These are phyloP conservation scores for Suillus brevipes DNA, from an alignment of 768 basidiomycete genomes.

Conservation along the genomic window DNA sequence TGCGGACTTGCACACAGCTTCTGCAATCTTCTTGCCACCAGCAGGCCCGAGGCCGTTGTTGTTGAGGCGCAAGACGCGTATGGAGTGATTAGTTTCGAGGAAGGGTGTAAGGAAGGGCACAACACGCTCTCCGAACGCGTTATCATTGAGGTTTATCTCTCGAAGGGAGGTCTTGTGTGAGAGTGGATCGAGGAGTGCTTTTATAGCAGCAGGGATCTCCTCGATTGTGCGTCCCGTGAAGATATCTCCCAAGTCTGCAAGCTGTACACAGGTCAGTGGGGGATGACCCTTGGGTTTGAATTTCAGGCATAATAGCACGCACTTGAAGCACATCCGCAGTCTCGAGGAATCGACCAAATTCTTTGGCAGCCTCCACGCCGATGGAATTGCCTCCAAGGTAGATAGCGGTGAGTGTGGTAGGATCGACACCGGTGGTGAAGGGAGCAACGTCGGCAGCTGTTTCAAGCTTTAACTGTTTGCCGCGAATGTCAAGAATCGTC, in stretches of 20 bases:
- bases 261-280: slow-evolving; percentile 43
- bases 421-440: slow-evolving; percentile 64
- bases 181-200: slow-evolving; percentile 86
- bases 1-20: slow-evolving; percentile 79
- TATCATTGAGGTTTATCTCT: slow-evolving; percentile 91
- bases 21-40: slow-evolving; percentile 83
- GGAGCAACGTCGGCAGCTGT: slow-evolving; percentile 74
- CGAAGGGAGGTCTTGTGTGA: slow-evolving; percentile 76
- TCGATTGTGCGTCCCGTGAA: slow-evolving; percentile 95
- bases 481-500: slow-evolving; percentile 31
- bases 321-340: slow-evolving; percentile 73
- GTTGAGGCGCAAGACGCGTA: slow-evolving; percentile 86
- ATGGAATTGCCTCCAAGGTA: slow-evolving; percentile 94
- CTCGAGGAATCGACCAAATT: slow-evolving; percentile 76
- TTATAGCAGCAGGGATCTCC: slow-evolving; percentile 90
- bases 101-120: slow-evolving; percentile 93
- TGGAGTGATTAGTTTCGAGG: slow-evolving; percentile 76
- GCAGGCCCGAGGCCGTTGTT: slow-evolving; percentile 96
- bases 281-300: slow-evolving; percentile 8
- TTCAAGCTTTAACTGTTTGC: slow-evolving; percentile 67
- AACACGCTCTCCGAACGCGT: slow-evolving; percentile 94
- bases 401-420: slow-evolving; percentile 75
- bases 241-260: slow-evolving; percentile 96
- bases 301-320: slow-evolving; percentile 18
- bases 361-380: slow-evolving; percentile 86